Percentiles rank a stretch among this genome's conserved stretches.
These are phyloP conservation scores for Picochlorum sp. DNA, from an alignment of 139 green algal species.

Conservation along the genomic window DNA sequence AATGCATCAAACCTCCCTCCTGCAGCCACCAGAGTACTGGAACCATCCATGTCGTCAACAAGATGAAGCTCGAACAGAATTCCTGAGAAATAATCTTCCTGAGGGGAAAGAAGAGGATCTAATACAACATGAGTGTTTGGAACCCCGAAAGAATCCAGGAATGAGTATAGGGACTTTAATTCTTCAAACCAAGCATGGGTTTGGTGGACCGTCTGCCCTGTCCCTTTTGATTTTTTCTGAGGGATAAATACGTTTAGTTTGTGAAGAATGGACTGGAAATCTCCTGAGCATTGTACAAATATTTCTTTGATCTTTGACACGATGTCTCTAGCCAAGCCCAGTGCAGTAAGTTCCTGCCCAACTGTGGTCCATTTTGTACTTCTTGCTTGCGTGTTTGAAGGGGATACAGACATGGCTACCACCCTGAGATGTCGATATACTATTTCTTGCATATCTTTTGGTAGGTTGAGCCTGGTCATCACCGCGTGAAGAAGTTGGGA, in stretches of 20 bases:
- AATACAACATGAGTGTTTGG: constrained; percentile 34
- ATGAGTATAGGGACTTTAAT: constrained; percentile 17
- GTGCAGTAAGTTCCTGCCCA: constrained; percentile 46
- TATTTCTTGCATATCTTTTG: constrained; percentile 26
- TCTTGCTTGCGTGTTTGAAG: constrained; percentile 16
- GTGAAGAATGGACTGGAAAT: constrained; percentile 10
- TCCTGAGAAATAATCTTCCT: constrained; percentile 61
- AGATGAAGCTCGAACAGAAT: constrained; percentile 57
- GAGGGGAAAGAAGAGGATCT: constrained; percentile 67
- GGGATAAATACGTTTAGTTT: constrained; percentile 1
- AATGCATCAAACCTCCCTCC: constrained; percentile 64
- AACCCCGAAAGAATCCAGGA: constrained; percentile 50
- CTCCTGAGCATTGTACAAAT: constrained; percentile 45
- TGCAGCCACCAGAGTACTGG: constrained; percentile 35
- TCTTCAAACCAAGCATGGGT: constrained; percentile 18
- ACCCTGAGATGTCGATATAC: constrained; percentile 38
- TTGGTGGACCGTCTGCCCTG: constrained; percentile 5
- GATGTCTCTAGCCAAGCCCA: constrained; percentile 38
- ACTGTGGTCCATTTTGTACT: constrained; percentile 47
- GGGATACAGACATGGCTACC: constrained; percentile 26
- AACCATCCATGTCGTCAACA: constrained; percentile 12
- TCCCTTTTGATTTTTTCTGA: not conserved
- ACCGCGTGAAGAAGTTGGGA: constrained; percentile 13
- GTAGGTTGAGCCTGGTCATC: constrained; percentile 4
- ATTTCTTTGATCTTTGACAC: constrained; percentile 47